phyloP scores from a whole-genome alignment of 805 yeast species.

The Maudiozyma bulderi region DNA sequence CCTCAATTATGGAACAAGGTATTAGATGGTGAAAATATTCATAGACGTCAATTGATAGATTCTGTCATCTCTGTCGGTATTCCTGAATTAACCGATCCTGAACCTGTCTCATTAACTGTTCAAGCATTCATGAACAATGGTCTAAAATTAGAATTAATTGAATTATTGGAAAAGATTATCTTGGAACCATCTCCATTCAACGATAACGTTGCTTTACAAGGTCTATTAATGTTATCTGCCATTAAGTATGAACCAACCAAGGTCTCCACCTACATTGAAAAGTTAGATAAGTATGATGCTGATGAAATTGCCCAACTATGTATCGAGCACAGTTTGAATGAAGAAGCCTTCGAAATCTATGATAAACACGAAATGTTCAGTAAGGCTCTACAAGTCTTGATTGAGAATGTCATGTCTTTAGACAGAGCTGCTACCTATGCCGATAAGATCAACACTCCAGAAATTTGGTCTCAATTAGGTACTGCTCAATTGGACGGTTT shows the following conservation, averaged over 20 bases:
- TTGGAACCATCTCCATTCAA: constrained; percentile 95
- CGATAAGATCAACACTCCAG: constrained; percentile 76
- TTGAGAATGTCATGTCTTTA: constrained; percentile 85
- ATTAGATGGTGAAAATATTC: constrained; percentile 61
- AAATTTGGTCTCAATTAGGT: constrained; percentile 92
- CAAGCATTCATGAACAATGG: constrained; percentile 95
- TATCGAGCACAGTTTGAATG: constrained; percentile 77
- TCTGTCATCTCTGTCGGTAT: constrained; percentile 94
- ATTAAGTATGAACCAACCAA: constrained; percentile 87
- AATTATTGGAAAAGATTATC: constrained; percentile 88
- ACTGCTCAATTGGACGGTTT: constrained; percentile 91
- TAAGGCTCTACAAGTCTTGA: constrained; percentile 82
- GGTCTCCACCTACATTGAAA: constrained; percentile 76
- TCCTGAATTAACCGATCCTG: constrained; percentile 87
- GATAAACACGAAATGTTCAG: constrained; percentile 68
- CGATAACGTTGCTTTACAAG: constrained; percentile 92
- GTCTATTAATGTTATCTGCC: constrained; percentile 85
- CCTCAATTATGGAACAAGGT: constrained; percentile 73
- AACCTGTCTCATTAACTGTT: constrained; percentile 86
- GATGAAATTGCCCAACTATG: constrained; percentile 89
- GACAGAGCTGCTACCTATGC: constrained; percentile 93
- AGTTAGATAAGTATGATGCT: constrained; percentile 84
- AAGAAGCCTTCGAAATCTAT: constrained; percentile 91
- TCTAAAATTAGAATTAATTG: constrained; percentile 85
- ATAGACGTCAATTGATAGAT: constrained; percentile 86